Base-by-base conservation (phyloP, 129 eudicot species). In the Flaveria sonorensis region DNA sequence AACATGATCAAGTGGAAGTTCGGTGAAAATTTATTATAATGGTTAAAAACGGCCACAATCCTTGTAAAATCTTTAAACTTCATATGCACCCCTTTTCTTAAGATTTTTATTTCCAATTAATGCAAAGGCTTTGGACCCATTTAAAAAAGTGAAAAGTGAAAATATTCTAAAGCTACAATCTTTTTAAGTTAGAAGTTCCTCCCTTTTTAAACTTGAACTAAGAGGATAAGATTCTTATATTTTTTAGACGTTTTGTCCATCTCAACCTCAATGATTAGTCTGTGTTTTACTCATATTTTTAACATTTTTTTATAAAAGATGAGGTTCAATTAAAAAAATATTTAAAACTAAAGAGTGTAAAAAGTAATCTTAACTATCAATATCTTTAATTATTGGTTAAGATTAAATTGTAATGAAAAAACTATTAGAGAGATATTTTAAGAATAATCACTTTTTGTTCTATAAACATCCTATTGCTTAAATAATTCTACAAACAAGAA, bases 221-320 rank as follows among this genome's bases (percentile, higher is more conserved):
- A 30, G 26, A 71, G 61, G 72, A 70, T 50, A 48, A 79, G 83
- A 63, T 51, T 79, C 78, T 51, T 36, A 32, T 79, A 48, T 71
- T 47, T 61, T 55, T 28, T 20, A 20, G 36, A 72, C 24, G n/a
- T 30, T 30, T 39, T 61, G 42, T 61, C 55, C 45, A 78, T 23
- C 30, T 52, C 55, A 18, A n/a, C 26, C 62, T 7, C n/a, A 75
- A 10, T n/a, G 30, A 7, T 68, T 23, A 30, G 16, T 77, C 40
- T 55, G 43, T 67, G 21, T 39, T 40, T n/a, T 26, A 61, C 45
- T 40, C 42, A 28, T 50, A 40, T 19, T 63, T n/a, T 15, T 63
- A 26, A 21, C 32, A 14, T 12, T 2, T 2, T 51, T 55, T 55
- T 7, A 16, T 18, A 19, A n/a, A 16, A 55, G 7, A 55, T 28